Conservation (phyloP, 805 yeast species). For the Cyberlindnera japonica region DNA sequence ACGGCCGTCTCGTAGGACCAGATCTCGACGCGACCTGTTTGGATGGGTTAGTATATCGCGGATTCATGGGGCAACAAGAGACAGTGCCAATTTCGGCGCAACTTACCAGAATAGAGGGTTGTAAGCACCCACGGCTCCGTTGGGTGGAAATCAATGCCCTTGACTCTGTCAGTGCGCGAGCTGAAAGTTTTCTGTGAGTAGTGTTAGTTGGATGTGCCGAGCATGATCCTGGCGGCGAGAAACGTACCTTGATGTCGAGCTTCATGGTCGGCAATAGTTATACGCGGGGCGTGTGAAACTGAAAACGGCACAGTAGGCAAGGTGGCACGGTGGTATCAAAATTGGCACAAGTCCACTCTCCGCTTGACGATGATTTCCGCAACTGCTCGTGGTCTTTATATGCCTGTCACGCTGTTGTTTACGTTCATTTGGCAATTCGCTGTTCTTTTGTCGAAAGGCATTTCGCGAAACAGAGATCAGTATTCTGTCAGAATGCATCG, state of each 20-base stretch:
- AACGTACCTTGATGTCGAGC: conserved; percentile 27
- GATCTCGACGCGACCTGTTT: conserved; percentile 59
- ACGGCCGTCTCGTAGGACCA: conserved; percentile 85
- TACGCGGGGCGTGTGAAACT: background rate
- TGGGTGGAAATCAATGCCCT: conserved; percentile 97
- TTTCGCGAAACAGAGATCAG: conserved; percentile 5
- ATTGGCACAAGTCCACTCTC: background rate
- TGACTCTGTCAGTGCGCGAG: conserved; percentile 92
- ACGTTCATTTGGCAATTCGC: conserved; percentile 3
- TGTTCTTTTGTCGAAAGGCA: conserved; percentile 2
- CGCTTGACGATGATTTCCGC: background rate
- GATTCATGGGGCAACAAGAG: background rate
- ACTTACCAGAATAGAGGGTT: conserved; percentile 82
- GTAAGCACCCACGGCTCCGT: conserved; percentile 95
- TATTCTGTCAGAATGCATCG: background rate
- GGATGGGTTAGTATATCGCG: conserved; percentile 1
- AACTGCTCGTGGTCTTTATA: background rate
- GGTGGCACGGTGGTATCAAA: too few relatives aligned
- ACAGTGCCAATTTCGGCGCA: background rate
- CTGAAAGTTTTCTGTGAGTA: conserved; percentile 70
- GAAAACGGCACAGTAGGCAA: too few relatives aligned
- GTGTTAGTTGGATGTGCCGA: background rate
- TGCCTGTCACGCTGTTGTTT: conserved; percentile 1
- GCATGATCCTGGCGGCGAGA: background rate
- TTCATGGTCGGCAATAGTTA: conserved; percentile 18